Evolutionary conservation across 2,329 filamentous ascomycete species (phyloP), one percentile per base, ranked within the genome.

Genomic region (Colletotrichum abscissum): DNA sequence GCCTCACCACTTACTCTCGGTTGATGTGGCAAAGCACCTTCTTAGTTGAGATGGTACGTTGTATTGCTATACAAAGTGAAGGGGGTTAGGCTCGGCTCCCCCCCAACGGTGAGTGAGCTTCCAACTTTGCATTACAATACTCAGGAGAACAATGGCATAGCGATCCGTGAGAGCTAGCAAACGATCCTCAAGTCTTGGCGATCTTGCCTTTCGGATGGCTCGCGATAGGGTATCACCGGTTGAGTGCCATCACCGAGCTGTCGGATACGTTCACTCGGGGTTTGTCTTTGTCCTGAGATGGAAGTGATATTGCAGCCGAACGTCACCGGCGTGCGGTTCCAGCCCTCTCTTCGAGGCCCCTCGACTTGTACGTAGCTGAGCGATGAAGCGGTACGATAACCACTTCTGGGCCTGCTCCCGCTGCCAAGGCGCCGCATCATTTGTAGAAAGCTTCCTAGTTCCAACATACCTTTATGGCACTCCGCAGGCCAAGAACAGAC

Each of bases 401-500:
- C 71, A n/a, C 16, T 62, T 54, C 16, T 22, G 30, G 71, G 22
- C 8, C 54, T 66, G 35, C 19, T 11, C 28, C 67, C 71, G 60
- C 30, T 69, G 65, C 69, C 64, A 68, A 68, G 64, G 14, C 16
- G 24, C 49, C 26, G 35, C 11, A 14, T 55, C 1, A 19, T 42
- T 28, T 30, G 11, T 38, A 16, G 1, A 28, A 58, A 19, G 14
- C 35, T 8, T 30, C 28, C 42, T 59, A 59, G 11, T 35, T 35
- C 33, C 11, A 12, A 42, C 59, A 54, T 30, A 35, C 69, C 38
- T 52, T 24, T 46, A 16, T 70, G 33, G 33, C 11, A 12, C 11
- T 35, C 33, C 33, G 59, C 67, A 66, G 16, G 60, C 71, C 60
- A 73, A 73, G 71, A 14, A 30, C n/a, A n/a, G n/a, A n/a, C n/a